phyloP scores from a whole-genome alignment of 108 stramenopile species.

The Cyclotella kingstonii region DNA sequence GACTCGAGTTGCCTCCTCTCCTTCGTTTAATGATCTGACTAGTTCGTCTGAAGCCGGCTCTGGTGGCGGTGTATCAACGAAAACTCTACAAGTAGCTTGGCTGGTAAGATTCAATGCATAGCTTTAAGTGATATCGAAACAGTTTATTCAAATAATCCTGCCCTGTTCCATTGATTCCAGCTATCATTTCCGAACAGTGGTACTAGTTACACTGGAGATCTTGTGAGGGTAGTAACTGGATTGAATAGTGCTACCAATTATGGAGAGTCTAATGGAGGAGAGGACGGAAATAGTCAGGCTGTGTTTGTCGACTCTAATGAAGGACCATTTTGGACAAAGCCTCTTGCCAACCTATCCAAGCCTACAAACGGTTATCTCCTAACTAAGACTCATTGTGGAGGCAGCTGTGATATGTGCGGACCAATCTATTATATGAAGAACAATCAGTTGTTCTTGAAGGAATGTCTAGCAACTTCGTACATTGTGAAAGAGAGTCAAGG shows the following conservation, averaged over 20 bases:
- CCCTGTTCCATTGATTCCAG: slow-evolving; percentile 48
- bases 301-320: slow-evolving; percentile 1
- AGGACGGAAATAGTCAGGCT: slow-evolving; percentile 22
- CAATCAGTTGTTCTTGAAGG: slow-evolving; percentile 32
- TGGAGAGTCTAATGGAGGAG: slow-evolving; percentile 38
- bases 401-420: slow-evolving; percentile 44
- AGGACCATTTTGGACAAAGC: slow-evolving; percentile 26
- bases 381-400: slow-evolving; percentile 48
- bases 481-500: slow-evolving; percentile 12
- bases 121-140: neutral
- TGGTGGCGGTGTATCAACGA: neutral
- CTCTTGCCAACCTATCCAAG: neutral
- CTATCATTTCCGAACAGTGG: slow-evolving; percentile 76
- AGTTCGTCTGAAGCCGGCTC: no score
- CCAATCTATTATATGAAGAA: slow-evolving; percentile 51
- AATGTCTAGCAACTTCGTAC: slow-evolving; percentile 34
- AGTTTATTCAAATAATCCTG: slow-evolving; percentile 1
- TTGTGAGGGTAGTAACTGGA: slow-evolving; percentile 53
- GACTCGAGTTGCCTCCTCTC: no score
- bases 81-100: neutral
- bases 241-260: slow-evolving; percentile 67
- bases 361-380: slow-evolving; percentile 10
- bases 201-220: slow-evolving; percentile 64
- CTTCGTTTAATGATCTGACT: no score
- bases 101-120: slow-evolving; percentile 1